Evolutionary conservation across 2,329 filamentous ascomycete genomes (phyloP).

Genomic region (Gnomoniopsis smithogilvyi): DNA sequence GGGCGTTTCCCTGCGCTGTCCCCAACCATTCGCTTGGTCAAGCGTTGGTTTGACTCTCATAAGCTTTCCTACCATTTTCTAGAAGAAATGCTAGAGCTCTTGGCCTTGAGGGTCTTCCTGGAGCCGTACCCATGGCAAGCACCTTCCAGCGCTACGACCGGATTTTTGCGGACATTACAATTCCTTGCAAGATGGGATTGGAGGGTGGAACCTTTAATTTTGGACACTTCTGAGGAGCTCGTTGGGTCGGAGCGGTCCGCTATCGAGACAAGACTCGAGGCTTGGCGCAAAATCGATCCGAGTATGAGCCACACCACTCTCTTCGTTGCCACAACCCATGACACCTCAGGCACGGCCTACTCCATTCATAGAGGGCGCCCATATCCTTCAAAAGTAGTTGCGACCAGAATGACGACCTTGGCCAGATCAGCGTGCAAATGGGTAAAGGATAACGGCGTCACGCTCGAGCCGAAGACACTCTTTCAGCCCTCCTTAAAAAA

Average conservation of each 20-base stretch:
- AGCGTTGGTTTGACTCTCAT: slow-evolving; percentile 86
- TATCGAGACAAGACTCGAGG: slow-evolving; percentile 70
- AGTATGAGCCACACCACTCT: slow-evolving; percentile 80
- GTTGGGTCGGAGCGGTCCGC: slow-evolving; percentile 56
- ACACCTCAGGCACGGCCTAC: slow-evolving; percentile 76
- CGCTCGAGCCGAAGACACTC: slow-evolving; percentile 55
- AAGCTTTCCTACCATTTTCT: slow-evolving; percentile 73
- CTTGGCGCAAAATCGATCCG: slow-evolving; percentile 86
- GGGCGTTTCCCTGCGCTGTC: slow-evolving; percentile 79
- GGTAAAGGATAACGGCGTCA: slow-evolving; percentile 49
- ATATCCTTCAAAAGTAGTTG: slow-evolving; percentile 74
- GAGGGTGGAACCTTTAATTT: slow-evolving; percentile 75
- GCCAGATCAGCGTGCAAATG: slow-evolving; percentile 71
- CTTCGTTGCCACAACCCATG: slow-evolving; percentile 77
- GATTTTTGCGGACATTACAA: slow-evolving; percentile 75
- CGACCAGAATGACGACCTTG: slow-evolving; percentile 76
- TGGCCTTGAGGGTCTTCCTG: slow-evolving; percentile 75
- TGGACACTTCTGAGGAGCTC: slow-evolving; percentile 70
- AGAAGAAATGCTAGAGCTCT: slow-evolving; percentile 80
- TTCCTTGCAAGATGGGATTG: slow-evolving; percentile 90
- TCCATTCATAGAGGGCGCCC: slow-evolving; percentile 56
- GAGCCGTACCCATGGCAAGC: slow-evolving; percentile 76
- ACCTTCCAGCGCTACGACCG: slow-evolving; percentile 74
- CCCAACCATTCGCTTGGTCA: slow-evolving; percentile 76
- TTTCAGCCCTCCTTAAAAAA: slow-evolving; percentile 73